Evolutionary conservation across 345 rosid species (phyloP).

Genomic region (Laguncularia racemosa): DNA sequence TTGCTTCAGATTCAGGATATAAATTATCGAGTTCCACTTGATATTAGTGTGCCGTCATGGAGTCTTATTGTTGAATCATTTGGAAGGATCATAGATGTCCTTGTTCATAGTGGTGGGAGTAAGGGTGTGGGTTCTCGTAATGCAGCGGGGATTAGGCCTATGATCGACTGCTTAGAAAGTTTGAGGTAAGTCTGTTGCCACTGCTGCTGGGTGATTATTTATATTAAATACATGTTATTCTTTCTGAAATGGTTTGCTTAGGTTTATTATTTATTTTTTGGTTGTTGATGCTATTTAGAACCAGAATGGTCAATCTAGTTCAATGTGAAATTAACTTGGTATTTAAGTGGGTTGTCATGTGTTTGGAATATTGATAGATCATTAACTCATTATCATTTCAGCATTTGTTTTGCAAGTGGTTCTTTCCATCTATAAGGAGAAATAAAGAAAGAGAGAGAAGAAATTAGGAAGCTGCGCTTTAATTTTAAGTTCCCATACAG

Average conservation of each 20-base stretch:
- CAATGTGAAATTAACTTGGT: too few species aligned
- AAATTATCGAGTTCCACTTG: constrained; percentile 44
- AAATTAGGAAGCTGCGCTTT: not conserved
- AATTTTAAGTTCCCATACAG: not conserved
- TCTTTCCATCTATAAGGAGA: too few species aligned
- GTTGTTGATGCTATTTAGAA: too few species aligned
- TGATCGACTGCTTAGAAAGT: constrained; percentile 58
- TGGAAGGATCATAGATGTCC: constrained; percentile 37
- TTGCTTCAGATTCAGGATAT: constrained; percentile 47
- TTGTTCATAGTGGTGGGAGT: constrained; percentile 28
- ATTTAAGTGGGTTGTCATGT: too few species aligned
- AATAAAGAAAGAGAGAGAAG: too few species aligned
- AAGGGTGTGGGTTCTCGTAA: constrained; percentile 23
- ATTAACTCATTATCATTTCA: not conserved
- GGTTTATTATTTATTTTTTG: too few species aligned
- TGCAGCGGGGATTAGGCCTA: constrained; percentile 32
- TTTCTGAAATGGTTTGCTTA: too few species aligned
- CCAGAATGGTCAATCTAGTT: too few species aligned
- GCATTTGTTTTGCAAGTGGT: not conserved
- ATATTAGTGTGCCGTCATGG: constrained; percentile 48
- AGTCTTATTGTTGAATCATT: constrained; percentile 42
- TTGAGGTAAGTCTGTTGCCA: constrained; percentile 37
- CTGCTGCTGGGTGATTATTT: too few species aligned
- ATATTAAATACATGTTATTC: too few species aligned
- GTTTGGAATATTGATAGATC: not conserved